Evolutionary conservation across 106 monocot genomes (phyloP).

Genomic region (Dendrobium nobile): DNA sequence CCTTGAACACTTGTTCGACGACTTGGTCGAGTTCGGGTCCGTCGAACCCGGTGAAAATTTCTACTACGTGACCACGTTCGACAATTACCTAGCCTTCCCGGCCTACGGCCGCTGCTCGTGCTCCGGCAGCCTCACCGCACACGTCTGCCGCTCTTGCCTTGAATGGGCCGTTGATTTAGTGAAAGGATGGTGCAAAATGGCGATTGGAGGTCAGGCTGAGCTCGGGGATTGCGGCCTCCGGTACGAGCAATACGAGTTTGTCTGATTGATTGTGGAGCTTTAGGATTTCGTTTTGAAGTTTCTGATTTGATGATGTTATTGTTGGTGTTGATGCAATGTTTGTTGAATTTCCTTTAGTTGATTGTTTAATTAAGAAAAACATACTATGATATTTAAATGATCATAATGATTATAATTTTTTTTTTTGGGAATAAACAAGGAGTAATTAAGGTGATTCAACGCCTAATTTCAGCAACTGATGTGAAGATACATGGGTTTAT

Average conservation of each 20-base stretch:
- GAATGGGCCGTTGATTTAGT: not conserved
- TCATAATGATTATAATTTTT: too few species aligned
- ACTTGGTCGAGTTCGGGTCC: constrained; percentile 1
- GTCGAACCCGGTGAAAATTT: not conserved
- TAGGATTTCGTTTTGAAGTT: not conserved
- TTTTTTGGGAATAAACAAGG: too few species aligned
- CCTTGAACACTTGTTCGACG: constrained; percentile 8
- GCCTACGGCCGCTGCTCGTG: constrained; percentile 14
- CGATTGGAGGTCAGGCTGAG: constrained; percentile 1
- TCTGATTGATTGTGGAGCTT: not conserved
- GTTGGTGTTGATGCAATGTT: too few species aligned
- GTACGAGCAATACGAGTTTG: constrained; percentile 3
- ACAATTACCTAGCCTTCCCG: constrained; percentile 5
- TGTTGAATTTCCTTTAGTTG: too few species aligned
- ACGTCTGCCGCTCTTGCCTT: constrained; percentile 13
- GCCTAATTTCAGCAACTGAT: too few species aligned
- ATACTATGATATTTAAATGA: too few species aligned
- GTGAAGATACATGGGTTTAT: too few species aligned
- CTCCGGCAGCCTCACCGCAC: not conserved
- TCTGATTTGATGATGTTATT: too few species aligned
- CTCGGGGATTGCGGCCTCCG: constrained; percentile 2
- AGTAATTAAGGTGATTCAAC: too few species aligned
- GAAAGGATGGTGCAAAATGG: constrained; percentile 1
- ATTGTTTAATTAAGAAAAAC: too few species aligned
- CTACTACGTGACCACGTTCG: not conserved